Base-by-base conservation (phyloP, 306 rosid genomes). In the Aeschynomene evenia region DNA sequence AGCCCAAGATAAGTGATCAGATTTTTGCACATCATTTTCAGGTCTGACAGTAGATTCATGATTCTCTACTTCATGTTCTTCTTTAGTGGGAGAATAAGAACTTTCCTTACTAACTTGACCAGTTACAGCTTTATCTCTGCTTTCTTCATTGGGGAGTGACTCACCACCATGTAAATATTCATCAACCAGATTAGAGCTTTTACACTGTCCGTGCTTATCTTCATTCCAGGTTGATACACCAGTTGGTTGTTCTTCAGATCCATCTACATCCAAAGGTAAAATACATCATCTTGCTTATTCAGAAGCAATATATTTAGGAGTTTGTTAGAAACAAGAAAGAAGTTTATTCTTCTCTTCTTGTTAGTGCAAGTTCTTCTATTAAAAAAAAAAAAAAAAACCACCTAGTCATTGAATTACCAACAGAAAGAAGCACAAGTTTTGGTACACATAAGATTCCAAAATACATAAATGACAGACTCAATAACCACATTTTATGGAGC, bases 201-300 rank as follows among this genome's bases (percentile, higher is more conserved):
- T 19, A 71, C 76, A 56, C 55, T n/a, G 50, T 67, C 85, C 81
- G 6, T 69, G 66, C 76, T 81, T 66, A 66, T 82, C 65, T 71
- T 86, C 86, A 4, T 82, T 73, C 92, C 87, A 83, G 53, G 78
- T 83, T 64, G 92, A 81, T 64, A 45, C 50, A 31, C 73, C 80
- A 63, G 39, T 68, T 9, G 94, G 75, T 63, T 46, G 64, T 70
- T 71, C 63, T 37, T 66, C 81, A 31, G 86, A 65, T 55, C 82
- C 91, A 71, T 84, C 94, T 87, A 73, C 68, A 77, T 50, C 65
- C 60, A 58, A 73, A 78, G 39, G 68, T 76, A 40, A 59, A 55
- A 43, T 66, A n/a, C 8, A 8, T 12, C 18, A 4, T 2, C 50
- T 28, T 19, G 19, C 61, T 46, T 63, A 40, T 18, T 31, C 24